phyloP scores from a whole-genome alignment of 1,284 basidiomycete species.

The Xerocomus nothofagi region DNA sequence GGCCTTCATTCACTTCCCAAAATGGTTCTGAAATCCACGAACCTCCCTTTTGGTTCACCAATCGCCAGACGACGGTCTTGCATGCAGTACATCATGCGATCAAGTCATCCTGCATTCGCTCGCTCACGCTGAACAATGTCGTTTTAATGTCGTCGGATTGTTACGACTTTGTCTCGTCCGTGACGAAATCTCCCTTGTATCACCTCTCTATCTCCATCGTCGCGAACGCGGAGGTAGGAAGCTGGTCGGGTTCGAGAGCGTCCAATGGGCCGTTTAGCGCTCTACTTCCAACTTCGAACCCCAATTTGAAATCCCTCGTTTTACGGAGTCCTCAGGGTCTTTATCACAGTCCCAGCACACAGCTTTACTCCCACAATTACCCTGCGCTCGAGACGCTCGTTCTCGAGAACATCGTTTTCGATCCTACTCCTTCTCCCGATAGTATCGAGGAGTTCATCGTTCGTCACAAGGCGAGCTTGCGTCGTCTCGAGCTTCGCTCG shows the following conservation, averaged over 20 bases:
- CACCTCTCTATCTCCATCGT: constrained; percentile 34
- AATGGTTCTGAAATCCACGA: constrained; percentile 29
- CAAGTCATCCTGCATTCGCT: constrained; percentile 23
- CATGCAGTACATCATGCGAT: constrained; percentile 28
- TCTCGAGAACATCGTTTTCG: constrained; percentile 35
- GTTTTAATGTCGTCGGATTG: constrained; percentile 23
- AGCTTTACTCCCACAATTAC: constrained; percentile 23
- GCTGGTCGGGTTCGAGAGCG: constrained; percentile 34
- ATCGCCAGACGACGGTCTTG: constrained; percentile 28
- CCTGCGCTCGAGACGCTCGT: constrained; percentile 31
- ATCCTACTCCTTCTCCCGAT: constrained; percentile 18
- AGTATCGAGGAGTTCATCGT: constrained; percentile 34
- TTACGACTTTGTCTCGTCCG: constrained; percentile 32
- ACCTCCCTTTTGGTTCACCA: constrained; percentile 34
- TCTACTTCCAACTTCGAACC: constrained; percentile 24
- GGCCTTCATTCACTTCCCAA: constrained; percentile 33
- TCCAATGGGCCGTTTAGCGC: constrained; percentile 28
- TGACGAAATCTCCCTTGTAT: constrained; percentile 28
- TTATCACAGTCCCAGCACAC: constrained; percentile 29
- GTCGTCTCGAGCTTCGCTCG: constrained; percentile 23
- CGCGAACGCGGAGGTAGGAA: constrained; percentile 31
- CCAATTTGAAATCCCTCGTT: constrained; percentile 24
- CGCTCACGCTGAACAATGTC: constrained; percentile 30
- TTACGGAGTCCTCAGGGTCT: constrained; percentile 29
- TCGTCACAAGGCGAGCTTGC: constrained; percentile 29